Evolutionary conservation across 2,329 filamentous ascomycete genomes (phyloP), one percentile per base, ranked within the genome.

Genomic region (Beauveria sp.): DNA sequence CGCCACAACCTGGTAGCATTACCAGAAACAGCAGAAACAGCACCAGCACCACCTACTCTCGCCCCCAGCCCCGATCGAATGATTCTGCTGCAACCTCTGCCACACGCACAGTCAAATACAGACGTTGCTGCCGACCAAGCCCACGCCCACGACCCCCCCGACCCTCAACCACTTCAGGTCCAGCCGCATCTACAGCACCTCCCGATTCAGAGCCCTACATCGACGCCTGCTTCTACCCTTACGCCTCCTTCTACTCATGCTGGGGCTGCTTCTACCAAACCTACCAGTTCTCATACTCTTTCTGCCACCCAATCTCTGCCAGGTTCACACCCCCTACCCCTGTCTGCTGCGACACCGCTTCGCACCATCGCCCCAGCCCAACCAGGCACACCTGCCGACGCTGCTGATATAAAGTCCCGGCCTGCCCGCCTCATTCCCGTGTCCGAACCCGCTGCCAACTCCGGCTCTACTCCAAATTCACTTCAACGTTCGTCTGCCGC

Each of bases 1-100:
- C 7, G 24, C 61, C 63, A 61, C 55, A 55, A 46, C 60, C 53
- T 46, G 55, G 62, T 50, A 61, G 43, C 62, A 64, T 52, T 34
- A 24, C 53, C 51, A 47, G 24, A 10, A 30, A 18, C 28, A 47
- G 28, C 28, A 54, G 38, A 22, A 53, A 47, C 26, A 38, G 40
- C 22, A 34, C 45, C 50, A 22, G 9, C 18, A 20, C 18, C 46
- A 40, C 34, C 30, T n/a, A 14, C 28, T 10, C 20, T 30, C 45
- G 38, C 52, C 8, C 8, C 42, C 24, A 22, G 45, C 56, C 52
- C 52, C 52, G 59, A 51, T 55, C 58, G 42, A 49, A 53, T 54
- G 40, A 28, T 51, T 38, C 12, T 47, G 28, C 22, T 24, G 20
- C 34, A 58, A 7, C 56, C 56, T 47, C 55, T 40, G 55, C 43